Evolutionary conservation across 2,329 filamentous ascomycete genomes (phyloP).

Genomic region (Venturia effusa): DNA sequence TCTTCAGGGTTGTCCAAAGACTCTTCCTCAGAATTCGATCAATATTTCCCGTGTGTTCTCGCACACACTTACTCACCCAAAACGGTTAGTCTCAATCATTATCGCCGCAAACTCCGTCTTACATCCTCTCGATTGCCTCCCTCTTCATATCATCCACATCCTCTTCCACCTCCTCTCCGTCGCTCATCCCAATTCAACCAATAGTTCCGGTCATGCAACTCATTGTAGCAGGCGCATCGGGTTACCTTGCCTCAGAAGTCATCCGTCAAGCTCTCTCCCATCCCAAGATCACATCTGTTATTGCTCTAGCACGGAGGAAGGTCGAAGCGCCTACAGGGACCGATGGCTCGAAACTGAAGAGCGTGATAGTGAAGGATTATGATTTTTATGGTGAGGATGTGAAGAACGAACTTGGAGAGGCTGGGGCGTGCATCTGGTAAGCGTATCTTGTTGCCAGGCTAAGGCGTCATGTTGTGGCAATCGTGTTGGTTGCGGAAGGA

Average conservation of each 20-base stretch:
- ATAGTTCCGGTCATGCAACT: constrained; percentile 15
- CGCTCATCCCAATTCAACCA: no score
- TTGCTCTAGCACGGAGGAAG: constrained; percentile 20
- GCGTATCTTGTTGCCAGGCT: constrained; percentile 10
- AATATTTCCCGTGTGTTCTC: no score
- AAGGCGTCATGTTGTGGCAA: no score
- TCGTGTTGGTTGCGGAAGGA: no score
- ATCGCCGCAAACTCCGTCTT: neutral
- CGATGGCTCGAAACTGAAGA: constrained; percentile 18
- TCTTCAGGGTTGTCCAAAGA: no score
- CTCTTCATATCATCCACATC: no score
- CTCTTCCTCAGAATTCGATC: no score
- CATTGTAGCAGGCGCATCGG: constrained; percentile 24
- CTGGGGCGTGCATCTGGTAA: constrained; percentile 30
- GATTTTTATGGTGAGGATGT: constrained; percentile 22
- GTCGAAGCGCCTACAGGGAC: constrained; percentile 9
- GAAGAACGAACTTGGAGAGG: constrained; percentile 21
- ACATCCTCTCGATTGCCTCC: no score
- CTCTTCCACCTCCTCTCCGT: no score
- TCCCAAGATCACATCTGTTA: constrained; percentile 20
- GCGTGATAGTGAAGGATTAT: constrained; percentile 23
- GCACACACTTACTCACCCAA: neutral
- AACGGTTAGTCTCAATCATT: neutral
- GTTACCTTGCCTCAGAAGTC: constrained; percentile 26
- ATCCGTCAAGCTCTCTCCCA: constrained; percentile 24